phyloP scores from a whole-genome alignment of 345 rosid species.

The Eucalyptus dawsonii region DNA sequence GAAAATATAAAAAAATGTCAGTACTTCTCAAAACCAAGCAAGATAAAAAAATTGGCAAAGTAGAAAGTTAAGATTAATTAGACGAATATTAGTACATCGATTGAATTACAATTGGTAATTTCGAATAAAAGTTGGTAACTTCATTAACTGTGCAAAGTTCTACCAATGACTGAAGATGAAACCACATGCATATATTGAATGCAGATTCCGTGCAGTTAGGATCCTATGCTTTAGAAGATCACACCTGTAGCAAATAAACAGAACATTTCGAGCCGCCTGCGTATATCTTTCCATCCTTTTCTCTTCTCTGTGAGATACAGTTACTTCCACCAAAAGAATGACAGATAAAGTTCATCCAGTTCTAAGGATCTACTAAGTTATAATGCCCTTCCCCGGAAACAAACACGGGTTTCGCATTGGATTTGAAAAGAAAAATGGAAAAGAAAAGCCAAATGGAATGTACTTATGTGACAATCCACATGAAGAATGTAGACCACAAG shows the following conservation, averaged over 20 bases:
- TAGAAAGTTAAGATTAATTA: neutral
- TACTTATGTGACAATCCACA: conserved; percentile 13
- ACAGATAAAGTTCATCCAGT: neutral
- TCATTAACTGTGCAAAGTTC: neutral
- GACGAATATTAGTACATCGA: neutral
- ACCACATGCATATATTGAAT: neutral
- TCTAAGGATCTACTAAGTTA: neutral
- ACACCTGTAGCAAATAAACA: neutral
- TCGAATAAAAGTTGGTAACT: neutral
- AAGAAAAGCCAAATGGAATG: neutral
- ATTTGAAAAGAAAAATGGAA: neutral
- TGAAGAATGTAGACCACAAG: conserved; percentile 15
- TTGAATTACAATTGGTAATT: neutral
- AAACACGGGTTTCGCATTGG: neutral
- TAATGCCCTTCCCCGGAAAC: neutral
- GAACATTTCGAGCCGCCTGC: neutral
- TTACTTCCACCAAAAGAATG: neutral
- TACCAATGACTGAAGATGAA: neutral
- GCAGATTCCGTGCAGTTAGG: neutral
- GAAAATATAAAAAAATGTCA: neutral
- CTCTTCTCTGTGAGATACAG: neutral
- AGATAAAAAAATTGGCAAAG: neutral
- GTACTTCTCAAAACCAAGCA: neutral
- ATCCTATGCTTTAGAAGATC: neutral
- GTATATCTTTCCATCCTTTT: neutral